Base-by-base conservation (phyloP, 2,329 filamentous ascomycete genomes). In the Pyrenochaeta sp. region DNA sequence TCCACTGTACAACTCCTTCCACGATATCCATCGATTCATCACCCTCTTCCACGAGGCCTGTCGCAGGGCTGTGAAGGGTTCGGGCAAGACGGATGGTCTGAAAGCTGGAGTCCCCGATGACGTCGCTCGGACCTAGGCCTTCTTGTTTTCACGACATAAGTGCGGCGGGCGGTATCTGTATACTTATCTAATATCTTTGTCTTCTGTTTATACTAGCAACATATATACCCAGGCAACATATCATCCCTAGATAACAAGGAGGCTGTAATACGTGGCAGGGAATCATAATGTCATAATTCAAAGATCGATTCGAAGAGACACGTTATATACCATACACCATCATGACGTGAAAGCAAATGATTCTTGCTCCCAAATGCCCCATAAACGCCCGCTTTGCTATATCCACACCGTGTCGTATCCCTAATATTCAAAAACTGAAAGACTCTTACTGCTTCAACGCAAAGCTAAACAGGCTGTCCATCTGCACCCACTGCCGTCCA, bases 401-500 rank as follows among this genome's bases (percentile, higher is more conserved):
- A 37, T 18, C 41, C 43, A 45, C 12, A 39, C 18, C 11, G n/a
- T 21, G 10, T 3, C 36, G 4, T 27, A 2, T 27, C 23, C 11
- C 14, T 17, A 12, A 18, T 47, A 52, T 47, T 48, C 47, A 46
- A 27, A 10, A 17, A 44, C 12, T 6, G 15, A 45, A 29, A 15
- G 9, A 9, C 20, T 23, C 20, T 20, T 46, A 54, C 41, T 39
- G 31, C 58, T 72, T 76, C 54, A 79, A 68, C 54, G 80, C 82
- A 78, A 85, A 83, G 59, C 85, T 84, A 81, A 97, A 97, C 60
- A 97, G 77, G 61, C 82, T 88, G 76, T 95, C 92, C 93, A 97
- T 97, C 63, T 91, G 90, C 46, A 97, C 93, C 91, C 92, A 97
- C 76, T 92, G 90, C 65, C 91, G 82, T 21, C 93, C 93, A 75